Base-by-base conservation (phyloP, 1,284 basidiomycete species). In the Waitea zeae region DNA sequence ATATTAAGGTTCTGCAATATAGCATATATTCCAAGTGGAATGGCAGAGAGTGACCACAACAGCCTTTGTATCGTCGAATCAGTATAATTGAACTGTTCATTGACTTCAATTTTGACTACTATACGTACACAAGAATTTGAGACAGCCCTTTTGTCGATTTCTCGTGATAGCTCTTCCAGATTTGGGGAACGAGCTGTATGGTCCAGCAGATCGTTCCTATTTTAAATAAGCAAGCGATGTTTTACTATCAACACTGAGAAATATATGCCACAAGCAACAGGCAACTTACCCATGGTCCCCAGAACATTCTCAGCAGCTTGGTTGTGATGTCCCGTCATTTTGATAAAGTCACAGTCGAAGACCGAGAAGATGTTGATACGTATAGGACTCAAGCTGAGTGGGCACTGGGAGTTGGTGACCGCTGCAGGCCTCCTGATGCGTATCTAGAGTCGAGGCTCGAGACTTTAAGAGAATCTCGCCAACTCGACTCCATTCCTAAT, bases 71-170 rank as follows among this genome's bases (percentile, higher is more conserved):
- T 19, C 2, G 28, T 20, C 37, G 17, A 12, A 19, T 5, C 14
- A 20, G 27, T 12, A 29, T 18, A 19, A 17, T 13, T 34, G 7
- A 19, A 9, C 4, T 12, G 32, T 7, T n/a, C 18, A 12, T 26
- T 26, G n/a, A n/a, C n/a, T 26, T 7, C 13, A n/a, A 9, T 4
- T n/a, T n/a, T n/a, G n/a, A n/a, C n/a, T n/a, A n/a, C n/a, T 33
- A 17, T 20, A 36, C 46, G 35, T 34, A 78, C 74, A 83, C 70
- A 22, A 89, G 62, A 49, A 59, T 71, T 12, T 62, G 64, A 0
- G 81, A 84, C 4, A 87, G 60, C 0, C 84, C 83, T 17, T 71
- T 61, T 0, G 78, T 82, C 20, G 68, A 70, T 47, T 84, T 80
- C 14, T 63, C 58, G n/a, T 71, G 64, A 54, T 69, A 76, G 43